Conservation (phyloP, 345 rosid species). For the Lepidium sativum region DNA sequence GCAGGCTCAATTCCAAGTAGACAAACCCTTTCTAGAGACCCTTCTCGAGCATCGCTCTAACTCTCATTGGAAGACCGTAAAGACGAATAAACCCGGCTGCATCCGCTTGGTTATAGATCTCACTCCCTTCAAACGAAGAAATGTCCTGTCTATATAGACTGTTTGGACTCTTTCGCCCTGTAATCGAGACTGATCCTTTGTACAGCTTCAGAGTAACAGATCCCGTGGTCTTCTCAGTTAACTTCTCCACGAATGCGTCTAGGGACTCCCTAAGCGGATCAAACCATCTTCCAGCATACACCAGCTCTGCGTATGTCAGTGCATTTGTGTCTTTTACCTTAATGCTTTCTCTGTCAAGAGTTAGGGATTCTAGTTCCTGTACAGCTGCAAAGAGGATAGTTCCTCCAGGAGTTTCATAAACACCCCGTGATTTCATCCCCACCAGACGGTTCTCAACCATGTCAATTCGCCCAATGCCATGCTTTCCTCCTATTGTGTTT, state of each 20-base stretch:
- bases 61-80: conserved; percentile 78
- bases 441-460: conserved; percentile 91
- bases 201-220: conserved; percentile 66
- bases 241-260: conserved; percentile 84
- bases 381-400: conserved; percentile 74
- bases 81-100: conserved; percentile 79
- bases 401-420: conserved; percentile 98
- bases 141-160: conserved; percentile 87
- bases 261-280: conserved; percentile 75
- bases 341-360: conserved; percentile 76
- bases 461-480: conserved; percentile 83
- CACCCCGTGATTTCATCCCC: conserved; percentile 96
- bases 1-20: not conserved
- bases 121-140: conserved; percentile 75
- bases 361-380: conserved; percentile 75
- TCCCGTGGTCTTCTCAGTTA: conserved; percentile 66
- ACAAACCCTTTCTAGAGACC: conserved; percentile 27
- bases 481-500: conserved; percentile 72
- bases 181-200: conserved; percentile 65
- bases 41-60: conserved; percentile 74
- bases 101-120: conserved; percentile 84
- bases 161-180: conserved; percentile 56
- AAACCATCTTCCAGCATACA: conserved; percentile 96
- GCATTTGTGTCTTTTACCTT: conserved; percentile 74
- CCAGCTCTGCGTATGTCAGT: conserved; percentile 81